Evolutionary conservation across 2,329 filamentous ascomycete genomes (phyloP), one percentile per base, ranked within the genome.

Genomic region (Ploettnerulaceae sp.): DNA sequence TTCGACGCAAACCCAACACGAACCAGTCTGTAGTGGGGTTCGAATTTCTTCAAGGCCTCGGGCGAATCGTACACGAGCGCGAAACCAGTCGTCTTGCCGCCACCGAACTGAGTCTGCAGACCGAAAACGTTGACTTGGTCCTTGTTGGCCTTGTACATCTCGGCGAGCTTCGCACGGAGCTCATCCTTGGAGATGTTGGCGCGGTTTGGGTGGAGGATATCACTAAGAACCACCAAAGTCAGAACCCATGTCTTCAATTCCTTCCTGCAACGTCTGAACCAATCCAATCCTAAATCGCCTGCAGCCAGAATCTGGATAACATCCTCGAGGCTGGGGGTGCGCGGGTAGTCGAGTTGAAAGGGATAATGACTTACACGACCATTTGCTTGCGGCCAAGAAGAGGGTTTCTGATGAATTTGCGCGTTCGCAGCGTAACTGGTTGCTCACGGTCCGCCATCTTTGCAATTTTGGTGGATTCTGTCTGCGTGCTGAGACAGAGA

Each of bases 371-470:
- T 82, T 89, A 96, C 91, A 96, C 87, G 76, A 96, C 91, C 89
- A 97, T 95, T 85, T 97, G 91, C 83, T 95, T 95, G 74, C 91
- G 87, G 72, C 86, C 89, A 71, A 98, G 85, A 70, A 98, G 89
- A 73, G 93, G 88, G 84, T 98, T 98, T 80, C 90, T 89, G 78
- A 97, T 94, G 87, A 98, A 98, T 82, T 97, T 97, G 87, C 93
- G 91, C 76, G 93, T 98, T 79, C 93, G 83, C 77, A 90, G 76
- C 67, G 85, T 89, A 71, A 89, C 84, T 69, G 84, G 75, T 66
- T 74, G 73, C 71, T 88, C 84, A 69, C 75, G 74, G 76, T 90
- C 86, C 76, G 90, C 86, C 91, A 96, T 95, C 73, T 75, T 94
- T 77, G 75, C 75, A 74, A 68, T 68, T 72, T 57, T 51, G 48